phyloP scores from a whole-genome alignment of 1,284 basidiomycete species.

The Ceratobasidium theobromae region DNA sequence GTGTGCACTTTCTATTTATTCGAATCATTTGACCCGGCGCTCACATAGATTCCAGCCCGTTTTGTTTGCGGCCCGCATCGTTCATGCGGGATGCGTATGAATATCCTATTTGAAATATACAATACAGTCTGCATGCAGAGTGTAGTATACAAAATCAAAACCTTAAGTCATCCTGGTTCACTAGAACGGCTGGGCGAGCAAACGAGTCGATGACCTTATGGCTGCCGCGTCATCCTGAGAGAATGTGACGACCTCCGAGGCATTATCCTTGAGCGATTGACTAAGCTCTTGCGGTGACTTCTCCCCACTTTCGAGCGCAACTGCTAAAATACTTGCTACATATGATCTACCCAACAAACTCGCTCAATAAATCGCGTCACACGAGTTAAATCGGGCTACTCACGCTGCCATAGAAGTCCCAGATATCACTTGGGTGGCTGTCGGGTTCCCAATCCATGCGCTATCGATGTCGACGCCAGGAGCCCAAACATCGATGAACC shows the following conservation, averaged over 20 bases:
- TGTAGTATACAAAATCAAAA: too few species aligned
- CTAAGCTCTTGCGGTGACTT: conserved; percentile 7
- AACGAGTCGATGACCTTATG: conserved; percentile 26
- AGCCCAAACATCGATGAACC: conserved; percentile 39
- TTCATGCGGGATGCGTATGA: too few species aligned
- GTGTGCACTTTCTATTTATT: too few species aligned
- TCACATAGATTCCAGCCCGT: too few species aligned
- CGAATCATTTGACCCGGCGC: too few species aligned
- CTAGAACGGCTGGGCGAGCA: conserved; percentile 20
- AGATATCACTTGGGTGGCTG: conserved; percentile 67
- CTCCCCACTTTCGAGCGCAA: background rate
- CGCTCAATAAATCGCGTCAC: too few species aligned
- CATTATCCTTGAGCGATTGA: background rate
- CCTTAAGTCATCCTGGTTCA: background rate
- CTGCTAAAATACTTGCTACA: background rate
- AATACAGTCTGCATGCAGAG: too few species aligned
- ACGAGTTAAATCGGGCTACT: conserved; percentile 23
- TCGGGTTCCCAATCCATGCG: conserved; percentile 64
- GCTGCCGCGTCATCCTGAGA: conserved; percentile 18
- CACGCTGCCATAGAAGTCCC: conserved; percentile 66
- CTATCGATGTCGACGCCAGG: conserved; percentile 74
- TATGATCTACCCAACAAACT: too few species aligned
- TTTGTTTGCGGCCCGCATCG: too few species aligned
- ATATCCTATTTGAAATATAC: too few species aligned
- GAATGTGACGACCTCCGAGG: conserved; percentile 15